Evolutionary conservation across 176 grass and related monocot species (phyloP).

Genomic region (barley (Hordeum vulgare)): DNA sequence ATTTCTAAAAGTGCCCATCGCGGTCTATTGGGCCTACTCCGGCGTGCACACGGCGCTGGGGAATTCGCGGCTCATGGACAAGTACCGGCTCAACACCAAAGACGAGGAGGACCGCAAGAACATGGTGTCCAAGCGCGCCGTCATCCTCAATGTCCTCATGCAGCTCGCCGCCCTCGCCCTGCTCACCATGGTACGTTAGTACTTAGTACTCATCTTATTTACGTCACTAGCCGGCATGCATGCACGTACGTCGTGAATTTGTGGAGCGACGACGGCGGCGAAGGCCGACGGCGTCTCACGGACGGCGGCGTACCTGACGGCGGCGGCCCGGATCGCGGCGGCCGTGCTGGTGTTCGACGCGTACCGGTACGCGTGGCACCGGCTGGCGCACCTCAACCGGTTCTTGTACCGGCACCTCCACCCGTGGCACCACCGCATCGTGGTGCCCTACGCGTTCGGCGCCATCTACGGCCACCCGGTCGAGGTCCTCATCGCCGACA

Average conservation of each 20-base stretch:
- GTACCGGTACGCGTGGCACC: conserved; percentile 47
- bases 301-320: neutral
- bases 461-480: conserved; percentile 25
- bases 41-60: conserved; percentile 23
- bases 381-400: conserved; percentile 20
- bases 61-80: conserved; percentile 10
- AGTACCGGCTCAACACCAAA: conserved; percentile 38
- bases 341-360: conserved; percentile 28
- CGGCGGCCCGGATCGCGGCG: neutral
- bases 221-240: neutral
- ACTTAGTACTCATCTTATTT: too few species aligned
- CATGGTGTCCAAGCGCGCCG: conserved; percentile 30
- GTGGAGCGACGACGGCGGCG: neutral
- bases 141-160: conserved; percentile 27
- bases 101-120: conserved; percentile 29
- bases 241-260: neutral
- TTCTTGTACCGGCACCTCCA: conserved; percentile 37
- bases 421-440: conserved; percentile 34
- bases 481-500: conserved; percentile 24
- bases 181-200: neutral
- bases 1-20: too few species aligned
- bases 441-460: conserved; percentile 31
- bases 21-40: conserved; percentile 44
- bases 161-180: conserved; percentile 17
- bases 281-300: neutral